Evolutionary conservation across 768 basidiomycete species (phyloP).

Genomic region (Obba rivulosa): DNA sequence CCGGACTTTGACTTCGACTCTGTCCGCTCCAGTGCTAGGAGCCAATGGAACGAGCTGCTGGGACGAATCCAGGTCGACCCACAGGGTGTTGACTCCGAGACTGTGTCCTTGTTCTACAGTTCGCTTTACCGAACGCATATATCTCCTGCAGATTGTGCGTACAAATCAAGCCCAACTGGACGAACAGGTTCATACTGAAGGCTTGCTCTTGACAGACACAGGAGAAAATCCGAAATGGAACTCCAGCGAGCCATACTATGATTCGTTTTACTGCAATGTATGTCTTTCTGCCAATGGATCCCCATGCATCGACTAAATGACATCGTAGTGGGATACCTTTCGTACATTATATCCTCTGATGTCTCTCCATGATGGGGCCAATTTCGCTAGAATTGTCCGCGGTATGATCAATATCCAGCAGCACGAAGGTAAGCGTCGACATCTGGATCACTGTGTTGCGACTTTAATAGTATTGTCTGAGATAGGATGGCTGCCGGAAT

Average conservation of each 20-base stretch:
- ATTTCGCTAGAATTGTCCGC: conserved; percentile 53
- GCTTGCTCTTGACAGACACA: conserved; percentile 34
- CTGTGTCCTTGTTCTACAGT: conserved; percentile 52
- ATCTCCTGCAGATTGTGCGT: conserved; percentile 58
- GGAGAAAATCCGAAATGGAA: conserved; percentile 63
- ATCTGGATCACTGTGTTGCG: background rate
- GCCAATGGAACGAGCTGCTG: conserved; percentile 54
- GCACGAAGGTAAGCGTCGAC: conserved; percentile 45
- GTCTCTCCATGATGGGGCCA: conserved; percentile 57
- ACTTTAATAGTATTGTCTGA: background rate
- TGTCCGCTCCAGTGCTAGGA: conserved; percentile 37
- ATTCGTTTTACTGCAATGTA: conserved; percentile 66
- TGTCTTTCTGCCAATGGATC: background rate
- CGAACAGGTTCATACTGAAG: background rate
- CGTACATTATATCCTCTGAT: conserved; percentile 57
- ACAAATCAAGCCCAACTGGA: too few relatives aligned
- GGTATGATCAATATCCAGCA: conserved; percentile 66
- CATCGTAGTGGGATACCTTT: conserved; percentile 57
- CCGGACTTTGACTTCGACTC: conserved; percentile 50
- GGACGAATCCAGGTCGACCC: conserved; percentile 49
- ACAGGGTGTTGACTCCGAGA: conserved; percentile 41
- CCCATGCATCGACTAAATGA: background rate
- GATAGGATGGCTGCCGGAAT: conserved; percentile 63
- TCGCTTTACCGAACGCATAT: conserved; percentile 63
- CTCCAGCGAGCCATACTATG: conserved; percentile 60